phyloP scores from a whole-genome alignment of 805 yeast genomes.

The Danielia reshetovae region DNA sequence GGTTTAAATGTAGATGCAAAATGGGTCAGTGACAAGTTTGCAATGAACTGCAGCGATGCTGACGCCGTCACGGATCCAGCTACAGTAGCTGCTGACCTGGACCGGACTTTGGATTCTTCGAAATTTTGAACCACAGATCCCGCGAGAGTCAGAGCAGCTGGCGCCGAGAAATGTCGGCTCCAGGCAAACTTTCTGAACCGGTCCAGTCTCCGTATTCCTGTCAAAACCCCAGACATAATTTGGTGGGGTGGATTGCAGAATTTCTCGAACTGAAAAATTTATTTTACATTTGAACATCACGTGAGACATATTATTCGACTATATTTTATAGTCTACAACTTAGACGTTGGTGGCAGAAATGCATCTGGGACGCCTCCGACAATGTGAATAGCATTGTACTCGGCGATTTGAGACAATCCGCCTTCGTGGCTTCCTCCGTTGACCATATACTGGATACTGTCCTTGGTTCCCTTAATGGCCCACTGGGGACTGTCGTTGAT shows the following conservation, averaged over 20 bases:
- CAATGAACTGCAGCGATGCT: not conserved
- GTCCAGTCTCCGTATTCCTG: not conserved
- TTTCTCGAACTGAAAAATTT: no score
- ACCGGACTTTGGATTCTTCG: not conserved
- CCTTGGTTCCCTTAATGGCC: slow-evolving; percentile 65
- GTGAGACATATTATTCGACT: no score
- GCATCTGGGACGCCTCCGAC: slow-evolving; percentile 15
- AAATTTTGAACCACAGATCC: no score
- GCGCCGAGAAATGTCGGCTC: not conserved
- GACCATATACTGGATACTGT: slow-evolving; percentile 40
- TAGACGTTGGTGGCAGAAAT: slow-evolving; percentile 1
- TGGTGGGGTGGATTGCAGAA: not conserved
- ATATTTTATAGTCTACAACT: slow-evolving; percentile 3
- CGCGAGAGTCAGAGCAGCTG: slow-evolving; percentile 1
- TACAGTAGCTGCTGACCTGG: no score
- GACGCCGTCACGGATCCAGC: no score
- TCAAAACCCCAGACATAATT: not conserved
- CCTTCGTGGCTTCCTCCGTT: slow-evolving; percentile 33
- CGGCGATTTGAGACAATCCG: slow-evolving; percentile 52
- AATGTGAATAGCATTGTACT: slow-evolving; percentile 43
- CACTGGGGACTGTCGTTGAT: slow-evolving; percentile 49
- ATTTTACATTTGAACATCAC: no score
- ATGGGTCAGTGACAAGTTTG: slow-evolving; percentile 1
- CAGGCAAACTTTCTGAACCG: no score
- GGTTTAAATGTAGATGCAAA: slow-evolving; percentile 1